These are phyloP conservation scores for Emericellopsis atlantica DNA, from an alignment of 2,329 filamentous ascomycete species.

Conservation along the genomic window DNA sequence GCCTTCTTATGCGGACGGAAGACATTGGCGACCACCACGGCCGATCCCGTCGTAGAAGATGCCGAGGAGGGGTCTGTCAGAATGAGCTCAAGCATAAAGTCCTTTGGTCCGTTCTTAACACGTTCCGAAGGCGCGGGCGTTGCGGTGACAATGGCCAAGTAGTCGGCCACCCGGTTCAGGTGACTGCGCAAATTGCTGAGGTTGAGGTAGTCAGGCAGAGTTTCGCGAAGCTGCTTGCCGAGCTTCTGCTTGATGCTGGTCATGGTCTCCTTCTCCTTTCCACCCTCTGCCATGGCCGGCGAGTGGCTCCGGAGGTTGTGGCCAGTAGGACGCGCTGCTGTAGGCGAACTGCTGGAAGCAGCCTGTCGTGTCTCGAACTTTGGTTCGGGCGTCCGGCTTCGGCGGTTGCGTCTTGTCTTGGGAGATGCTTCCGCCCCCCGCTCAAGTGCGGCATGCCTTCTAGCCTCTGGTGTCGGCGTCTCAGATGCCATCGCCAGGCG, in stretches of 20 bases:
- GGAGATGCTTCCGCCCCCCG: background rate
- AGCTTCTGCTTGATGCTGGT: slow-evolving; percentile 31
- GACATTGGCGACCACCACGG: slow-evolving; percentile 41
- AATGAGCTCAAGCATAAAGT: slow-evolving; percentile 46
- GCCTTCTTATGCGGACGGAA: slow-evolving; percentile 45
- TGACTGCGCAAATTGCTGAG: slow-evolving; percentile 39
- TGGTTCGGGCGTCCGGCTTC: background rate
- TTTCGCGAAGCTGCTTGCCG: slow-evolving; percentile 29
- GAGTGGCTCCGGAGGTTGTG: too few species aligned
- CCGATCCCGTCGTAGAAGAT: slow-evolving; percentile 34
- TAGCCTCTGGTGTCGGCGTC: background rate
- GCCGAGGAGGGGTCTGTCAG: slow-evolving; percentile 43
- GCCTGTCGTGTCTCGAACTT: background rate
- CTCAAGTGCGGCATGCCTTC: background rate
- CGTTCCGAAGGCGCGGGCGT: slow-evolving; percentile 36
- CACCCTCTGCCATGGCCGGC: too few species aligned
- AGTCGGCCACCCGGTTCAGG: slow-evolving; percentile 34
- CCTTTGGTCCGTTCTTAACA: slow-evolving; percentile 43
- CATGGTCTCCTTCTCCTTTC: slow-evolving; percentile 7
- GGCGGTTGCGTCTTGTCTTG: background rate
- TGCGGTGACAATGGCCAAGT: slow-evolving; percentile 41
- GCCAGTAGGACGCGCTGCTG: too few species aligned
- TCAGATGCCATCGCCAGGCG: slow-evolving; percentile 8
- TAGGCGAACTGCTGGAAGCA: slow-evolving; percentile 4
- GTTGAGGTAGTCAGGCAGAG: slow-evolving; percentile 37